A percentile compares a stretch with the other conserved stretches of the same genome.
Evolutionary conservation across 441 rosid species (phyloP).

Genomic region (Jatropha multifida): DNA sequence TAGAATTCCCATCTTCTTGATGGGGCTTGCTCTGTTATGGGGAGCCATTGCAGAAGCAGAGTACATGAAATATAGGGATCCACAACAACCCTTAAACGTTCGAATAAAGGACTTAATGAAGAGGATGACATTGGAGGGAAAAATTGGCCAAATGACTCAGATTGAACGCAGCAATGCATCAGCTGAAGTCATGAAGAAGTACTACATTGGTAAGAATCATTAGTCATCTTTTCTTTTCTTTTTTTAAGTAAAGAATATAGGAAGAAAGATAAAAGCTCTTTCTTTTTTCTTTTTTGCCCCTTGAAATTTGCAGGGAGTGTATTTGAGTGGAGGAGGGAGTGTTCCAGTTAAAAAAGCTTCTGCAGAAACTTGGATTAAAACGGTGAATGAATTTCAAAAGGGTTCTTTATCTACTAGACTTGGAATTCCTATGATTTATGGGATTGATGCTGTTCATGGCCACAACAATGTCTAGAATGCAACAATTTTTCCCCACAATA

Average conservation of each 20-base stretch:
- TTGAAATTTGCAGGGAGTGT: conserved; percentile 47
- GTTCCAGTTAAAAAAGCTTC: conserved; percentile 53
- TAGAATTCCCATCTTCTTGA: conserved; percentile 26
- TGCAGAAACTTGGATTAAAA: conserved; percentile 57
- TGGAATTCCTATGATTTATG: conserved; percentile 80
- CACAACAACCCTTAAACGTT: conserved; percentile 43
- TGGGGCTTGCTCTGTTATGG: conserved; percentile 36
- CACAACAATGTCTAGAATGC: conserved; percentile 71
- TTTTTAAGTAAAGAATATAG: neutral
- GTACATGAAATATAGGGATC: conserved; percentile 60
- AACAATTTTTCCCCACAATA: conserved; percentile 80
- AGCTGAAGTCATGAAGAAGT: conserved; percentile 50
- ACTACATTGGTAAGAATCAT: conserved; percentile 54
- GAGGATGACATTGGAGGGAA: conserved; percentile 74
- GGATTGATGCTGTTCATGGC: conserved; percentile 87
- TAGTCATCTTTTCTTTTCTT: too few species aligned
- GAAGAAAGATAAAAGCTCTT: too few species aligned
- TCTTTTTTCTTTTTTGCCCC: too few species aligned
- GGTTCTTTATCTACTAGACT: conserved; percentile 67
- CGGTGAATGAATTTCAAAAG: conserved; percentile 71
- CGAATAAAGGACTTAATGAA: conserved; percentile 57
- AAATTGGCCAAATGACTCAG: conserved; percentile 90
- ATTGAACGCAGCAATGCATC: conserved; percentile 61
- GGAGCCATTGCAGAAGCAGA: conserved; percentile 31
- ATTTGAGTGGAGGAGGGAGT: conserved; percentile 49